Evolutionary conservation across 2,329 filamentous ascomycete genomes (phyloP), one percentile per base, ranked within the genome.

Genomic region (Rutstroemia sp.): DNA sequence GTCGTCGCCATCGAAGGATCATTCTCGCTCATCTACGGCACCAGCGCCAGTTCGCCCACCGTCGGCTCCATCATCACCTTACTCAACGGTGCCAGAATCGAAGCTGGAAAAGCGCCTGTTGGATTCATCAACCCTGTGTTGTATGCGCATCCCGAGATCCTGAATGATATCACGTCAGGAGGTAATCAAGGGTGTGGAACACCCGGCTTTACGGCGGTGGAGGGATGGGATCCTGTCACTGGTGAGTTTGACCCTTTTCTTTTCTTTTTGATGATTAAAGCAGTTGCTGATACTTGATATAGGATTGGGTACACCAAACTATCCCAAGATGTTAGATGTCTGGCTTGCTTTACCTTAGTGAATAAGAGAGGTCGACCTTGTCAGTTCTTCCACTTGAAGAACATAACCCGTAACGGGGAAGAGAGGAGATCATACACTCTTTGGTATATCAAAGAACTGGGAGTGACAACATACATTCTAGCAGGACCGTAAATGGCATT

Each of bases 41-140:
- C 80, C 0, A 78, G 75, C 25, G 72, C 73, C 17, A 72, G 69
- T 25, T 63, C 70, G 23, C 76, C 72, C 0, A 73, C 68, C 6
- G 12, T 53, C 17, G 55, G 55, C 42, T 79, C 76, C 9, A 74
- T 87, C 58, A 73, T 87, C 34, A 73, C 78, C 3, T 72, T 87
- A 2, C 72, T 87, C 51, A 87, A 87, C 60, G 83, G 85, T 59
- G 80, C 79, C 0, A 72, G 82, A 30, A 67, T 85, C 9, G 72
- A 75, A 0, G 71, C 70, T 16, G 79, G 79, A 2, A 76, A 78
- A 65, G 63, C 60, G 3, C 60, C 69, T 0, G 60, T 75, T 1
- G 73, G 74, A 4, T 75, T 74, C 59, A 54, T 76, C 25, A 76
- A 76, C 60, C 73, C 74, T 3, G 71, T 69, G 64, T 51, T 75